Base-by-base conservation (phyloP, 208 protist genomes). In the Herpetomonas tarakana region DNA sequence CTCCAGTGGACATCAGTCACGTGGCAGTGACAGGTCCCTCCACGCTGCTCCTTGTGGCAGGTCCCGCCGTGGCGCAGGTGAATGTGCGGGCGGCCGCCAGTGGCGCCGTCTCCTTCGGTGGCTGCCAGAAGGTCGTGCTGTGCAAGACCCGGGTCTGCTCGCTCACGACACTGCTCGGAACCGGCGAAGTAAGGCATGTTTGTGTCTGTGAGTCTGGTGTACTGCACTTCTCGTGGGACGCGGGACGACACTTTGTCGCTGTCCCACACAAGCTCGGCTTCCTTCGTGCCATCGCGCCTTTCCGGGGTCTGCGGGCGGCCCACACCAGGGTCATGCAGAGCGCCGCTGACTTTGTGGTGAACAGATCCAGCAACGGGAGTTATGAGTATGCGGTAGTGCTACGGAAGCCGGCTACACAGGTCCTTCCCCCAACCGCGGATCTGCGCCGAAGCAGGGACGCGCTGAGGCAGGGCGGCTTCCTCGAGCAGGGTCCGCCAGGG, bases 211-310 rank as follows among this genome's bases (percentile, higher is more conserved):
- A 83, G 51, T 62, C 29, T 11, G 65, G 73, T 22, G 35, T 53
- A 24, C 58, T 94, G 58, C 80, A 89, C 56, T 59, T 86, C 39
- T 92, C 84, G 0, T 76, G 49, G n/a, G 73, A 94, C 55, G 62
- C 58, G 29, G 85, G 76, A 7, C 26, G 21, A 7, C 62, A 67
- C 2, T 92, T 91, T 65, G 3, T 90, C 21, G 51, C 56, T 12
- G 68, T 94, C 50, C 77, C 65, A 1, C 88, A 94, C 56, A 39
- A 69, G 18, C 55, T 94, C 14, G 88, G 88, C 21, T 39, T 67
- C 22, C 59, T 94, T 44, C 84, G 85, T 45, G 65, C 52, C 46
- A 14, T 85, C 26, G 60, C 68, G 18, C n/a, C 65, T 12, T 21
- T 81, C 25, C 47, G 63, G 2, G 52, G 52, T 7, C 18, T 74